Base-by-base conservation (phyloP, 2,329 filamentous ascomycete species). In the Exophiala sideris region DNA sequence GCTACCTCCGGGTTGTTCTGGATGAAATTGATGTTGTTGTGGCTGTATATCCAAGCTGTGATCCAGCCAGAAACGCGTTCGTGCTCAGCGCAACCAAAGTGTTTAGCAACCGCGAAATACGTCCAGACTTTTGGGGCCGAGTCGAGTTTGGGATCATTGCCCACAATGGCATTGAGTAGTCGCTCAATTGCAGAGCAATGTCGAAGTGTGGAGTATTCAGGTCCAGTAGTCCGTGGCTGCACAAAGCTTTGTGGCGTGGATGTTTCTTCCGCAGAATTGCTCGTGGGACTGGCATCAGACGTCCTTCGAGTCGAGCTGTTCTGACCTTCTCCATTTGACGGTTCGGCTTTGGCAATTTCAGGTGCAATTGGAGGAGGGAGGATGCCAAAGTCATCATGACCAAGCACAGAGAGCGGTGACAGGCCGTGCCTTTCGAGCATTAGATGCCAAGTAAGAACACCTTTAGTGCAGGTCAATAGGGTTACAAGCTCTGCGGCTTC, bases 51-150 rank as follows among this genome's bases (percentile, higher is more conserved):
- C 85, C 86, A 88, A 32, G 76, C 74, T 2, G 77, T 68, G 39
- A 86, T 75, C 10, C 71, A 72, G 46, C 82, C 76, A 24, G 66
- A 57, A 67, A 76, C 67, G 62, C 61, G 39, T 1, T 65, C 60
- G 50, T 66, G 56, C 5, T 60, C 58, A 8, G 66, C 64, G 21
- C 69, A 65, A 16, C 83, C 80, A 47, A 86, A 78, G 36, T 83
- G 74, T 55, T 81, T 80, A 6, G 83, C 80, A 7, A 88, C 67
- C 2, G 79, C 80, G 33, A 82, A 79, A n/a, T 87, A 74, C 0
- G 85, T 88, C 77, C 83, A 88, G 35, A 87, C 70, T 11, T 86
- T 83, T 9, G 79, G 75, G 0, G 86, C 85, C 0, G 85, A 87
- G 67, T 88, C 80, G 11, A 89, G 67, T 1, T 74, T 71, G 0